These are phyloP conservation scores for Paramicrosporidium saccamoebae DNA, from an alignment of 371 early-diverging fungal species.

Conservation along the genomic window DNA sequence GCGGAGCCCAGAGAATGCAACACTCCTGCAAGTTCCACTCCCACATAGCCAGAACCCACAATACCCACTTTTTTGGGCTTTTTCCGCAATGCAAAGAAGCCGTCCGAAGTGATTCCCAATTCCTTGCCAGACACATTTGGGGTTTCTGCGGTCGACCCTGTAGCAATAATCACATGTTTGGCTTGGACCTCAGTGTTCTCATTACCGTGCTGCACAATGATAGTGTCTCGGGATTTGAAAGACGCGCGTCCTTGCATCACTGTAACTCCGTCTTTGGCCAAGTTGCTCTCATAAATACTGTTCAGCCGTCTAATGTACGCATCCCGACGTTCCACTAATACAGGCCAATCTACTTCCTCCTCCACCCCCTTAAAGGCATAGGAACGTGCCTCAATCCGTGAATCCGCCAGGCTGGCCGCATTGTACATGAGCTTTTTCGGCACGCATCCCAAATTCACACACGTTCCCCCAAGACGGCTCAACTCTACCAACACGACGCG, in stretches of 20 bases:
- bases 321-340: slow-evolving; percentile 60
- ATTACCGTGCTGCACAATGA: slow-evolving; percentile 21
- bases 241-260: slow-evolving; percentile 46
- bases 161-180: slow-evolving; percentile 58
- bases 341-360: slow-evolving; percentile 21
- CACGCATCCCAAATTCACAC: slow-evolving; percentile 89
- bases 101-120: slow-evolving; percentile 61
- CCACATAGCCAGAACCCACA: slow-evolving; percentile 71
- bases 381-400: too few relatives aligned
- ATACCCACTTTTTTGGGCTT: slow-evolving; percentile 73
- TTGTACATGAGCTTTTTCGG: slow-evolving; percentile 97
- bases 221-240: slow-evolving; percentile 30
- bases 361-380: slow-evolving; percentile 2
- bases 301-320: slow-evolving; percentile 81
- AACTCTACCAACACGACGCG: slow-evolving; percentile 70
- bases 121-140: slow-evolving; percentile 51
- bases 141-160: slow-evolving; percentile 34
- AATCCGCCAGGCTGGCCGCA: slow-evolving; percentile 12
- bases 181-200: slow-evolving; percentile 19
- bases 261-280: slow-evolving; percentile 49
- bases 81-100: slow-evolving; percentile 68
- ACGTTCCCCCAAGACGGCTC: slow-evolving; percentile 63
- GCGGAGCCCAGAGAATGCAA: slow-evolving; percentile 59
- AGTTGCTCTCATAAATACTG: slow-evolving; percentile 68
- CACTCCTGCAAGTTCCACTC: slow-evolving; percentile 80